phyloP scores from a whole-genome alignment of 139 green algal genomes.

The Asterochloris erici region DNA sequence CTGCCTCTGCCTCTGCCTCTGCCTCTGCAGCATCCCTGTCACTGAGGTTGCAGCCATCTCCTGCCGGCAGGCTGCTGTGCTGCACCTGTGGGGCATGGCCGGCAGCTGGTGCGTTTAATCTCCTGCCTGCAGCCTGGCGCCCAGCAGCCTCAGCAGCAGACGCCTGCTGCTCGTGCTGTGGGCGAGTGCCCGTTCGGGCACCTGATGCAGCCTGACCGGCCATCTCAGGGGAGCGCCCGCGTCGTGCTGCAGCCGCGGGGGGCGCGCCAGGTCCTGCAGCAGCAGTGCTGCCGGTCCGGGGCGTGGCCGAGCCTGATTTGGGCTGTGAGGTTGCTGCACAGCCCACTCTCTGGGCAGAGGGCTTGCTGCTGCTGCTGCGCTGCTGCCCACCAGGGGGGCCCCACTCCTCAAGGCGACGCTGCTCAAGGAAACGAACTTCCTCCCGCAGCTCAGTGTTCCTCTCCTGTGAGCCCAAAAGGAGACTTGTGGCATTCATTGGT shows the following conservation, averaged over 20 bases:
- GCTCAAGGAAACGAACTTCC: constrained; percentile 71
- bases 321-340: no score
- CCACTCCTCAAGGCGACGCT: constrained; percentile 48
- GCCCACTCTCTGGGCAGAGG: not conserved
- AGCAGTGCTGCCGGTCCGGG: no score
- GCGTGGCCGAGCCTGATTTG: no score
- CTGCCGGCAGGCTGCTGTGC: not conserved
- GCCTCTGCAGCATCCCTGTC: not conserved
- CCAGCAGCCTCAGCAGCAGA: constrained; percentile 5
- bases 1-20: not conserved
- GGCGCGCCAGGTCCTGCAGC: no score
- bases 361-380: not conserved
- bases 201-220: no score
- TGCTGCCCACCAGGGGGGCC: constrained; percentile 3
- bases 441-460: constrained; percentile 64
- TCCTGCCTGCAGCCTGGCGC: not conserved
- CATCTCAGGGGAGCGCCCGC: no score
- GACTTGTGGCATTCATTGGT: no score
- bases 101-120: not conserved
- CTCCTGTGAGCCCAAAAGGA: constrained; percentile 35
- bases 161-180: constrained; percentile 11
- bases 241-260: no score
- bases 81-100: not conserved
- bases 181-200: no score
- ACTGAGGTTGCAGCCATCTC: not conserved